Base-by-base conservation (phyloP, 2,329 filamentous ascomycete species). In the Thielaviopsis cerberus region DNA sequence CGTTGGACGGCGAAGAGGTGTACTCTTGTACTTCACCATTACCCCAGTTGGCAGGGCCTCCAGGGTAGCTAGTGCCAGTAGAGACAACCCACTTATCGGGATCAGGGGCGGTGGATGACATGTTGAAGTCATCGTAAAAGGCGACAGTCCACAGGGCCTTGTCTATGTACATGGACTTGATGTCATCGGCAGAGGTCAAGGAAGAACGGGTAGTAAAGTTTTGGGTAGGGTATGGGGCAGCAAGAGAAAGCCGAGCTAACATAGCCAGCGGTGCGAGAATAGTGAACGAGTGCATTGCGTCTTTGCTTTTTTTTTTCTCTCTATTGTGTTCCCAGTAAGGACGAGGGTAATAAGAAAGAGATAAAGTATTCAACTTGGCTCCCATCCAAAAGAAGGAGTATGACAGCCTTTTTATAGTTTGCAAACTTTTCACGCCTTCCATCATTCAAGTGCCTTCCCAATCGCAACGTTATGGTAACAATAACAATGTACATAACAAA, bases 1-100 rank as follows among this genome's bases (percentile, higher is more conserved):
- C 62, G 65, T 77, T 77, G 50, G 64, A 59, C 13, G 62, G 34
- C 34, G 66, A 66, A 52, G 64, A 63, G 23, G 73, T 76, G 66
- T 77, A 77, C 1, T 67, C 69, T 64, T 77, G 67, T 20, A 72
- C 66, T 64, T 77, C 75, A 59, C 70, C 69, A 3, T 75, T 78
- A 54, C 75, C 74, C 74, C 75, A 77, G 61, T 72, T 67, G 7
- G 65, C 57, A 0, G 73, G 65, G 0, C 74, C 74, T n/a, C 71
- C 71, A 1, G 72, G 67, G 61, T 77, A 78, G 10, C 63, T 62
- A 0, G 72, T 76, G 54, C 75, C 75, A n/a, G 66, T 64, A 61
- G 73, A 52, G 3, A 58, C 17, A 3, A 58, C 34, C 55, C 59
- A 60, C 20, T 60, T 57, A 24, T 30, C 15, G 10, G 55, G n/a